phyloP scores from a whole-genome alignment of 768 basidiomycete species.

The Tylopilus intermedius region DNA sequence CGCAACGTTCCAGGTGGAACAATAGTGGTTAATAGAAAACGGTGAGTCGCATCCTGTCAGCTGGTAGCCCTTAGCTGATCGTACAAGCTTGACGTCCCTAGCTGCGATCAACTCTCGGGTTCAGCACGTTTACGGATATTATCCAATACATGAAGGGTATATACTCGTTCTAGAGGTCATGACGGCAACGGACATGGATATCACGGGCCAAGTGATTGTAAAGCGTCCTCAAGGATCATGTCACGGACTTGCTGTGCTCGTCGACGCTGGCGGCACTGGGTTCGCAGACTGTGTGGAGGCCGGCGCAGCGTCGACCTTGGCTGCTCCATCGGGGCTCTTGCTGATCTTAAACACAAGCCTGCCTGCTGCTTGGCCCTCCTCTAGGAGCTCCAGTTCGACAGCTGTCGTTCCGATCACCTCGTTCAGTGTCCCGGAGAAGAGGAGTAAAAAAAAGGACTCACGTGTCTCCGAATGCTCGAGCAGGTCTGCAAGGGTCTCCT shows the following conservation, averaged over 20 bases:
- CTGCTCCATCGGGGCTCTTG: constrained; percentile 9
- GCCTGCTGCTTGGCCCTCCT: constrained; percentile 29
- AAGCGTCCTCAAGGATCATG: neutral
- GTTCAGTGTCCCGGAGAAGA: neutral
- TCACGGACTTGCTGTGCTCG: constrained; percentile 3
- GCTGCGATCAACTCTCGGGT: neutral
- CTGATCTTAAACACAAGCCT: constrained; percentile 26
- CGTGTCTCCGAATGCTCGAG: constrained; percentile 30
- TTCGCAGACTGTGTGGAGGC: neutral
- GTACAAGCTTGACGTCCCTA: neutral
- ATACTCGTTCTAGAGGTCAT: constrained; percentile 1
- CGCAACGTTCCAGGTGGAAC: neutral
- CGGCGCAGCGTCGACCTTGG: constrained; percentile 2
- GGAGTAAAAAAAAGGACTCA: constrained; percentile 8
- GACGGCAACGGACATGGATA: constrained; percentile 3
- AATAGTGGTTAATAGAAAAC: neutral
- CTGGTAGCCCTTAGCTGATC: neutral
- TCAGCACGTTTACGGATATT: constrained; percentile 5
- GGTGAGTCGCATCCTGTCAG: neutral
- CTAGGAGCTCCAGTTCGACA: constrained; percentile 29
- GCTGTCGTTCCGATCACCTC: constrained; percentile 9
- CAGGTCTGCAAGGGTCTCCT: constrained; percentile 28
- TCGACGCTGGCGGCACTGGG: neutral
- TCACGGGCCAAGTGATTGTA: neutral
- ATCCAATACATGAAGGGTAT: constrained; percentile 5